These are phyloP conservation scores for Cudoniella acicularis DNA, from an alignment of 495 filamentous ascomycete genomes.

Conservation along the genomic window DNA sequence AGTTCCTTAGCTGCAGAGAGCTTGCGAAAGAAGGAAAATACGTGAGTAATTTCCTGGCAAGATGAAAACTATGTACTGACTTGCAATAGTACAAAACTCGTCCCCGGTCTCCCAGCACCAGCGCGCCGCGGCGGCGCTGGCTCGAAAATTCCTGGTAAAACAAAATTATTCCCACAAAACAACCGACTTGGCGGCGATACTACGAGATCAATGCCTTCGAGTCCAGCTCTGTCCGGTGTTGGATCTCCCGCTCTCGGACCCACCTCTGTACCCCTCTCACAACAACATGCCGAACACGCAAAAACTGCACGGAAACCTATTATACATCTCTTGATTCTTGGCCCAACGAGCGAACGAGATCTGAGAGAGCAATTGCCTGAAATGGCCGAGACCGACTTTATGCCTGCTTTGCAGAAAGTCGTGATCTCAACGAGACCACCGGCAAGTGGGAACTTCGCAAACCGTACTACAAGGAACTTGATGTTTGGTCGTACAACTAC, in stretches of 20 bases:
- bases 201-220: slow-evolving; percentile 59
- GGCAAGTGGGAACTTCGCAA: slow-evolving; percentile 68
- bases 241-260: slow-evolving; percentile 49
- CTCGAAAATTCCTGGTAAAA: slow-evolving; percentile 17
- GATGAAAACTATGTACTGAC: slow-evolving; percentile 32
- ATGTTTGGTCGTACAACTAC: slow-evolving; percentile 77
- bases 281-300: slow-evolving; percentile 47
- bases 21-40: slow-evolving; percentile 45
- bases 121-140: slow-evolving; percentile 30
- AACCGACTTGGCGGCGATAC: slow-evolving; percentile 41
- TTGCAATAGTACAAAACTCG: slow-evolving; percentile 27
- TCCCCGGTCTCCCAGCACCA: slow-evolving; percentile 29
- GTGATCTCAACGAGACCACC: slow-evolving; percentile 45
- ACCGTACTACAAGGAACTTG: slow-evolving; percentile 74
- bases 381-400: slow-evolving; percentile 54
- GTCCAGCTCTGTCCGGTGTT: slow-evolving; percentile 53
- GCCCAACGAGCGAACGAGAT: slow-evolving; percentile 54
- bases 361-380: slow-evolving; percentile 53
- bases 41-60: slow-evolving; percentile 36
- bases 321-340: slow-evolving; percentile 68
- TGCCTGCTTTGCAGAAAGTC: slow-evolving; percentile 53
- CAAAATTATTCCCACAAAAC: slow-evolving; percentile 32
- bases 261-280: slow-evolving; percentile 42
- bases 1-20: slow-evolving; percentile 33
- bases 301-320: slow-evolving; percentile 57